Evolutionary conservation across 768 basidiomycete genomes (phyloP).

Genomic region (Imleria badia): DNA sequence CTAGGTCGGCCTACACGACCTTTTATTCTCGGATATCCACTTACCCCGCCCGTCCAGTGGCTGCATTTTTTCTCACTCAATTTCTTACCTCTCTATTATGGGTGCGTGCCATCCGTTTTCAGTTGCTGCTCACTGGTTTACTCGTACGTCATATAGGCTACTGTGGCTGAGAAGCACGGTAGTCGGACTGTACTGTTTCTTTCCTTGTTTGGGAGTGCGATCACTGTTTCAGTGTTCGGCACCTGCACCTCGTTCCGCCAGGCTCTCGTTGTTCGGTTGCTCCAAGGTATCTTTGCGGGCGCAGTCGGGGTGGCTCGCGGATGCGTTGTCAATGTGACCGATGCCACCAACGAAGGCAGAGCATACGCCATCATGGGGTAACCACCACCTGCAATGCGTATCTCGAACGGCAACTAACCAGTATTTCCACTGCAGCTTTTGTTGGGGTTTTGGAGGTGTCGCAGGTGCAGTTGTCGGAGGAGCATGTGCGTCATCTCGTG

Average conservation of each 20-base stretch:
- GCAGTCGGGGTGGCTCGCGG: slow-evolving; percentile 95
- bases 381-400: not conserved
- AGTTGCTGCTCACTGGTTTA: not conserved
- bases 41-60: slow-evolving; percentile 43
- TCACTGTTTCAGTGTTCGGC: slow-evolving; percentile 77
- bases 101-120: slow-evolving; percentile 43
- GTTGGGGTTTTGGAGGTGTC: slow-evolving; percentile 97
- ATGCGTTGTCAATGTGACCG: slow-evolving; percentile 83
- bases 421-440: slow-evolving; percentile 54
- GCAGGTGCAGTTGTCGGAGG: slow-evolving; percentile 86
- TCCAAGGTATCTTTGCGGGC: slow-evolving; percentile 91
- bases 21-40: slow-evolving; percentile 11
- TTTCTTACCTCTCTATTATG: slow-evolving; percentile 94
- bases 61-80: slow-evolving; percentile 91
- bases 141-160: slow-evolving; percentile 52
- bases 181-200: slow-evolving; percentile 80
- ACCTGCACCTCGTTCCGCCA: slow-evolving; percentile 73
- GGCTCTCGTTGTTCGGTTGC: slow-evolving; percentile 81
- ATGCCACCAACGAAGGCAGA: slow-evolving; percentile 87
- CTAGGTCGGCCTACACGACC: slow-evolving; percentile 50
- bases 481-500: slow-evolving; percentile 52
- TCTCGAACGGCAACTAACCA: slow-evolving; percentile 1
- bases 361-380: slow-evolving; percentile 93
- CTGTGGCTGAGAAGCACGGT: slow-evolving; percentile 92
- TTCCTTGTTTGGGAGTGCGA: slow-evolving; percentile 81